A percentile compares a stretch with the other conserved stretches of the same genome.
Conservation (phyloP, 2,329 filamentous ascomycete genomes). For the Trichoderma atrobrunneum region DNA sequence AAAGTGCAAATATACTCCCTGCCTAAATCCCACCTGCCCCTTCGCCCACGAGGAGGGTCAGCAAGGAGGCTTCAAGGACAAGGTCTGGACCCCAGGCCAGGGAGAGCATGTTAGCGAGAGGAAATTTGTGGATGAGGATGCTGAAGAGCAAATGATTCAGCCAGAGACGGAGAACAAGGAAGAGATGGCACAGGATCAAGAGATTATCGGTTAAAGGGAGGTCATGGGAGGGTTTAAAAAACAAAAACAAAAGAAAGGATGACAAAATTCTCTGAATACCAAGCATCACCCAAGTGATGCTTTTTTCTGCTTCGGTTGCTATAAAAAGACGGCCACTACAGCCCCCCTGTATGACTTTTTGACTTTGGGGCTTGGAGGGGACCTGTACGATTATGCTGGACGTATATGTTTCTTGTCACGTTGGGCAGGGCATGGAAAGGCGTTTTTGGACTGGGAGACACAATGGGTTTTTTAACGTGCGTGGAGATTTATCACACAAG, state of each 20-base stretch:
- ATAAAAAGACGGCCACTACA: not conserved
- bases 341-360: conserved; percentile 5
- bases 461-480: not conserved
- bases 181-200: conserved; percentile 41
- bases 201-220: conserved; percentile 36
- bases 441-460: conserved; percentile 20
- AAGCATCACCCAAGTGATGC: conserved; percentile 1
- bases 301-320: conserved; percentile 1
- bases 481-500: conserved; percentile 9
- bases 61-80: conserved; percentile 78
- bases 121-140: conserved; percentile 75
- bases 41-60: conserved; percentile 93
- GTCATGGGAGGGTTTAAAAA: conserved; percentile 15
- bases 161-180: conserved; percentile 46
- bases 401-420: conserved; percentile 22
- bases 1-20: conserved; percentile 87
- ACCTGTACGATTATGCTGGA: conserved; percentile 24
- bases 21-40: conserved; percentile 80
- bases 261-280: conserved; percentile 21
- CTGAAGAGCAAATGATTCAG: conserved; percentile 69
- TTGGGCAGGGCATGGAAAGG: conserved; percentile 23
- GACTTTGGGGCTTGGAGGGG: conserved; percentile 15
- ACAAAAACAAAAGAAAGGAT: not conserved
- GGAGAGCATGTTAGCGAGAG: conserved; percentile 77
- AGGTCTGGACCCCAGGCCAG: conserved; percentile 76